Base-by-base conservation (phyloP, 2,329 filamentous ascomycete genomes). In the Lojkania enalia region DNA sequence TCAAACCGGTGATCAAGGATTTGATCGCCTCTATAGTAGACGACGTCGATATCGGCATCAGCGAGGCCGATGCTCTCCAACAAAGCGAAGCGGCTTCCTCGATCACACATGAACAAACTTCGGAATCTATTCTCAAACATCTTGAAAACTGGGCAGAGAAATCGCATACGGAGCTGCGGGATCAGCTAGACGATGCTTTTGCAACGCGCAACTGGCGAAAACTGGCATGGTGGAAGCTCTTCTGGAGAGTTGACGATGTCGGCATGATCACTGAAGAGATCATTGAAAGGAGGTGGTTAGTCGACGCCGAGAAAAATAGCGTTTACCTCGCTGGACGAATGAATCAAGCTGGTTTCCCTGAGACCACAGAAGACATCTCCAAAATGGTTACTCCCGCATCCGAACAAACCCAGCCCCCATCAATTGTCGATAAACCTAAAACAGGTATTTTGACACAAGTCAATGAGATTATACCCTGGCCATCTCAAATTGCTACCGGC, bases 181-280 rank as follows among this genome's bases (percentile, higher is more conserved):
- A 86, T 39, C 81, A 90, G 56, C 81, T 96, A 2, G 86, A 92
- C 53, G 73, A 82, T 33, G 90, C 89, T 0, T 92, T 96, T 57
- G 76, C 80, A 0, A 84, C 87, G n/a, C 78, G 74, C 14, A 78
- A 84, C 29, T 96, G 92, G 92, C 81, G 83, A 19, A 86, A 87
- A 51, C 76, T 96, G 3, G 80, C 84, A 13, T 97, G 92, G 91
- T 96, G 90, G 87, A 95, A 95, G 67, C 79, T 97, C 0, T 90
- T 96, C 64, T 96, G 90, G 90, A 84, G 90, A 15, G 90, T 94
- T 18, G 92, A 97, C 63, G 92, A 96, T 60, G 89, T 96, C 9
- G 83, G 84, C 2, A 87, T 92, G 79, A 84, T 96, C 42, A 85
- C 87, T 2, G 82, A 84, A 1, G 87, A 94, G 56, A 86, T 96